Evolutionary conservation across 768 basidiomycete species (phyloP).

Genomic region (Coprinopsis cinerea): DNA sequence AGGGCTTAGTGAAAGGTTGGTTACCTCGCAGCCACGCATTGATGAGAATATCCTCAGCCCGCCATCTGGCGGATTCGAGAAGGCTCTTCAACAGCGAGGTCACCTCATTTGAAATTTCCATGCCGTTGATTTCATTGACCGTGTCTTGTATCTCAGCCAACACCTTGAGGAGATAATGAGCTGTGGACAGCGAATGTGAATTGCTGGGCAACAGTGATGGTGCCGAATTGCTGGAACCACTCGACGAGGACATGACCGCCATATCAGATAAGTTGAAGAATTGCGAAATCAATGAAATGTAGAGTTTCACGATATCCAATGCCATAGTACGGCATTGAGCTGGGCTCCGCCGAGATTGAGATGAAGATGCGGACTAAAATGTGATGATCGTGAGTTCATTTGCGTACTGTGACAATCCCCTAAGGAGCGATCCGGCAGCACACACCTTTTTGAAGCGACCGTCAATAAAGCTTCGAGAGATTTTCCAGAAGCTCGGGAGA

Average conservation of each 20-base stretch:
- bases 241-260: conserved; percentile 54
- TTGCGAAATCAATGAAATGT: conserved; percentile 77
- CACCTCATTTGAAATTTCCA: conserved; percentile 79
- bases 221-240: conserved; percentile 30
- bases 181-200: conserved; percentile 78
- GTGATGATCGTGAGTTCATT: conserved; percentile 14
- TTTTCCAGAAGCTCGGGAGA: conserved; percentile 91
- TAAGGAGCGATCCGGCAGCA: conserved; percentile 6
- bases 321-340: conserved; percentile 85
- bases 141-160: conserved; percentile 84
- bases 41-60: conserved; percentile 77
- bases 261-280: conserved; percentile 76
- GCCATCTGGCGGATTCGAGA: conserved; percentile 80
- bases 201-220: conserved; percentile 61
- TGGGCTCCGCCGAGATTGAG: conserved; percentile 66
- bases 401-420: conserved; percentile 5
- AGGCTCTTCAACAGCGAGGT: conserved; percentile 63
- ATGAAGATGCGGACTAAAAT: conserved; percentile 25
- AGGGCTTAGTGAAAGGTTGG: conserved; percentile 9
- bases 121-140: conserved; percentile 68
- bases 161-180: conserved; percentile 74
- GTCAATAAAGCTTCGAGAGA: conserved; percentile 85
- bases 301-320: conserved; percentile 78
- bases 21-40: conserved; percentile 79
- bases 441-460: conserved; percentile 87